phyloP scores from a whole-genome alignment of 2,329 filamentous ascomycete species.

The Ceratocystis huliohia region DNA sequence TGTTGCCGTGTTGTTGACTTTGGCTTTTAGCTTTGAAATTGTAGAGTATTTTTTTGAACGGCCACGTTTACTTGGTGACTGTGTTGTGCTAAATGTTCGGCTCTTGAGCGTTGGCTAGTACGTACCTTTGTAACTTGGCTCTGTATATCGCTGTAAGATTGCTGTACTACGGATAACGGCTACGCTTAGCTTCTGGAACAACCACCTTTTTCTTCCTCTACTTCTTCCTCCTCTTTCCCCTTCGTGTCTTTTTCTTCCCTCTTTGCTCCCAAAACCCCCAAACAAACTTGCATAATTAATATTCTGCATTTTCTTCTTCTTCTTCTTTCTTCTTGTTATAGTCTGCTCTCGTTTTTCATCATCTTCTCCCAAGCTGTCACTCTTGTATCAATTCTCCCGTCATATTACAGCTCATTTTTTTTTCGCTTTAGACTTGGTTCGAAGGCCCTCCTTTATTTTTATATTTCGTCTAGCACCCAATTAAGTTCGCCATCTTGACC shows the following conservation, averaged over 20 bases:
- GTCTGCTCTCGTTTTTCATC: too few species aligned
- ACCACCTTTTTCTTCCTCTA: background rate
- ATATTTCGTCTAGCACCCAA: background rate
- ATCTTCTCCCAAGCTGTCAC: background rate
- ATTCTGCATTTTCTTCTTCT: background rate
- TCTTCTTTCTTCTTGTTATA: too few species aligned
- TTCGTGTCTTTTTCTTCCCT: background rate
- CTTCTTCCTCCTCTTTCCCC: background rate
- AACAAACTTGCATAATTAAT: background rate
- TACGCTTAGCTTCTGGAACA: conserved; percentile 2
- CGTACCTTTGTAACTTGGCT: background rate
- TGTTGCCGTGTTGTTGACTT: conserved; percentile 8
- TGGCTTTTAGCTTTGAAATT: conserved; percentile 4
- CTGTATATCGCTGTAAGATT: background rate
- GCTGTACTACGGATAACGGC: background rate
- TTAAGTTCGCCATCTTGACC: background rate
- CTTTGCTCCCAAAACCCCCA: background rate
- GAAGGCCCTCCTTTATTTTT: too few species aligned
- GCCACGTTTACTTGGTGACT: conserved; percentile 17
- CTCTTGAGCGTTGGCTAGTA: background rate
- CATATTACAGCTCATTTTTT: background rate
- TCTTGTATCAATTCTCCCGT: background rate
- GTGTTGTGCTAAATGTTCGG: too few species aligned
- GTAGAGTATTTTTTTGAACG: conserved; percentile 2
- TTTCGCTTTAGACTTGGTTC: background rate